Conservation (phyloP, 75 land plant genomes). For the Pseudotsuga menziesii region DNA sequence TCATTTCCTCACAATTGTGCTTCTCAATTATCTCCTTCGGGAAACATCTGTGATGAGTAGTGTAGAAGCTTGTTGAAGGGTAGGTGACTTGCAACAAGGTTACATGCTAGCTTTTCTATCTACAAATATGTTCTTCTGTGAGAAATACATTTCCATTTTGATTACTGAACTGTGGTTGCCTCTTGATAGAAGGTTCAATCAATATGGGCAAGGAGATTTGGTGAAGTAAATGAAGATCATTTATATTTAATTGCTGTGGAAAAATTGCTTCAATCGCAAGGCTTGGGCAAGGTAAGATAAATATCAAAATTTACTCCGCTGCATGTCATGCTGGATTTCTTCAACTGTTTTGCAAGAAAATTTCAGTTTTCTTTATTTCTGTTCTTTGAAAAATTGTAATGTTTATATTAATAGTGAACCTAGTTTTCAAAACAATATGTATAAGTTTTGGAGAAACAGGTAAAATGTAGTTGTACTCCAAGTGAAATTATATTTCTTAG, state of each 20-base stretch:
- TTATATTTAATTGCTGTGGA: constrained; percentile 62
- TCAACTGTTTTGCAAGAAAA: not conserved
- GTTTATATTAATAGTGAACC: not conserved
- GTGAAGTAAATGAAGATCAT: constrained; percentile 44
- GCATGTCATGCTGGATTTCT: constrained; percentile 4
- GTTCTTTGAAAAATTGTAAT: not conserved
- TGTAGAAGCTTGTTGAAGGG: too few species aligned
- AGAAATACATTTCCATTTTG: not conserved
- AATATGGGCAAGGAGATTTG: constrained; percentile 71
- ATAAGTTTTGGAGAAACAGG: not conserved
- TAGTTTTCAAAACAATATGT: not conserved
- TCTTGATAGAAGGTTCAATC: constrained; percentile 47
- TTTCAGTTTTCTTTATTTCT: not conserved
- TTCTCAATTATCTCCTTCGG: too few species aligned
- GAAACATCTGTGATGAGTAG: too few species aligned
- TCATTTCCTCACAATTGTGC: too few species aligned
- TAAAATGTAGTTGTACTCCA: not conserved
- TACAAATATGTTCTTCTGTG: too few species aligned
- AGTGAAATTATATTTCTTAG: not conserved
- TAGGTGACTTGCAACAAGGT: too few species aligned
- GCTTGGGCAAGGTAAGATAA: constrained; percentile 67
- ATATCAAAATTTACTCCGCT: not conserved
- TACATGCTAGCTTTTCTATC: too few species aligned
- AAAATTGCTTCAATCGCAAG: constrained; percentile 64
- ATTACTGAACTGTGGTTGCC: not conserved